Evolutionary conservation across 495 filamentous ascomycete species (phyloP).

Genomic region (Trichoderma gamsii): DNA sequence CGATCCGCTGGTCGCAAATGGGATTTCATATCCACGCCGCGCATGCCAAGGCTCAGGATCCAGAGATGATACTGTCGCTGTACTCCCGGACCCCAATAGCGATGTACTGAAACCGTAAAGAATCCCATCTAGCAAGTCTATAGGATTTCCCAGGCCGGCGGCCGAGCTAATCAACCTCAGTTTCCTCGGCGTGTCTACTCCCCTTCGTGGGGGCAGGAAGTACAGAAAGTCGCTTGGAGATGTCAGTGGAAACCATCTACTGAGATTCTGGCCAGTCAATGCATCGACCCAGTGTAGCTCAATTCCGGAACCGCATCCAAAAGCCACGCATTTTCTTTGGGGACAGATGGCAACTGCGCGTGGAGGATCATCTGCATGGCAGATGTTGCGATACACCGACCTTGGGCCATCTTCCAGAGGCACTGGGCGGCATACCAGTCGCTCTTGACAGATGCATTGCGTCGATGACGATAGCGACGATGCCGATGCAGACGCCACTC

Average conservation of each 20-base stretch:
- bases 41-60: background rate
- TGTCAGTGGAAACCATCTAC: slow-evolving; percentile 60
- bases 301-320: slow-evolving; percentile 61
- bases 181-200: slow-evolving; percentile 48
- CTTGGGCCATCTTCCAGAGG: slow-evolving; percentile 27
- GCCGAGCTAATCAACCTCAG: slow-evolving; percentile 55
- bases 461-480: background rate
- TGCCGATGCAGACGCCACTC: background rate
- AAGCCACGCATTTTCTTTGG: slow-evolving; percentile 61
- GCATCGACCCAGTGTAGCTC: slow-evolving; percentile 70
- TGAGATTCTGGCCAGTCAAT: slow-evolving; percentile 50
- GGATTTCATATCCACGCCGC: background rate
- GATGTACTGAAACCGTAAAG: background rate
- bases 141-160: slow-evolving; percentile 14
- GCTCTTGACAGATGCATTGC: background rate
- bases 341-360: slow-evolving; percentile 65
- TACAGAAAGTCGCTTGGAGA: slow-evolving; percentile 61
- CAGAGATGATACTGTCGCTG: slow-evolving; percentile 22
- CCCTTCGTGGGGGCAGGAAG: slow-evolving; percentile 55
- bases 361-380: slow-evolving; percentile 59
- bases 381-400: slow-evolving; percentile 53
- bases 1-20: background rate
- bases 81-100: slow-evolving; percentile 23
- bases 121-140: background rate
- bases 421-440: slow-evolving; percentile 16